Conservation (phyloP, 345 rosid species). For the Populus deltoides region DNA sequence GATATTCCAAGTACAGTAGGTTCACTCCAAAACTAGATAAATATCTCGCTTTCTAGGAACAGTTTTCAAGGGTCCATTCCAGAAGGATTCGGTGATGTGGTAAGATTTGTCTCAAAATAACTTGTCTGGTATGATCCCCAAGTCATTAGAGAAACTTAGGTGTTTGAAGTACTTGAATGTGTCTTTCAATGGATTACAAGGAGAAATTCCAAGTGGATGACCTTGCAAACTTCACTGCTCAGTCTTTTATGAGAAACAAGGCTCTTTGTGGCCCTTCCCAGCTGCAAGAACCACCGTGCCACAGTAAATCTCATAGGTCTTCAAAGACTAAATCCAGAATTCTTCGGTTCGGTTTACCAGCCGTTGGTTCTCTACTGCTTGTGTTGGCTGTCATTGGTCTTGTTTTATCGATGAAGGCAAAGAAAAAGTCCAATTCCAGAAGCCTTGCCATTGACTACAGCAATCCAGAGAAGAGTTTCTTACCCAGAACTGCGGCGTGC, state of each 20-base stretch:
- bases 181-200: constrained; percentile 24
- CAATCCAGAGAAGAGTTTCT: not conserved
- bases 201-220: constrained; percentile 20
- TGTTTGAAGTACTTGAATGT: constrained; percentile 8
- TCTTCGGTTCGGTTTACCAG: not conserved
- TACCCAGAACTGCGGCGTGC: constrained; percentile 2
- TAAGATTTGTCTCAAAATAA: constrained; percentile 18
- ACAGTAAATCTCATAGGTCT: not conserved
- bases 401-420: not conserved
- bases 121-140: constrained; percentile 25
- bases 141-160: constrained; percentile 17
- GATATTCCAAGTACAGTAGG: constrained; percentile 10
- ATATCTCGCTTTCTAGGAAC: constrained; percentile 12
- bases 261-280: constrained; percentile 12
- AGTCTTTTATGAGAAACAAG: constrained; percentile 13
- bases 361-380: not conserved
- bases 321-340: not conserved
- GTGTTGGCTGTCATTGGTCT: not conserved
- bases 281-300: constrained; percentile 9
- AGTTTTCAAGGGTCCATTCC: constrained; percentile 20
- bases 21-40: not conserved
- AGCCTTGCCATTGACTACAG: not conserved
- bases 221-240: constrained; percentile 22
- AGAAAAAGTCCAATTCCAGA: not conserved
- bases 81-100: constrained; percentile 10